phyloP scores from a whole-genome alignment of 169 alveolate genomes.

The Cryptosporidium ryanae region DNA sequence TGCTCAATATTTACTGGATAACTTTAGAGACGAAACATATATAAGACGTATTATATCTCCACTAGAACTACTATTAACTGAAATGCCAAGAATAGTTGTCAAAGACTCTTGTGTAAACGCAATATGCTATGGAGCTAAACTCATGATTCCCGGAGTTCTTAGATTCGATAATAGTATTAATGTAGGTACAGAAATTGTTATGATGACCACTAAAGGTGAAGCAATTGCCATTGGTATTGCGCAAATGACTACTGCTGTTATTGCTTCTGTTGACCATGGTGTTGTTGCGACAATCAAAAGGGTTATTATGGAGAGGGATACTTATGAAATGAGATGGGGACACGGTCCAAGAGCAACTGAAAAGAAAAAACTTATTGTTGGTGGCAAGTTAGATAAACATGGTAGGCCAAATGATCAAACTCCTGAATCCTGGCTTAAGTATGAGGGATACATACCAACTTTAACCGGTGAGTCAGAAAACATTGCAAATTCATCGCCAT shows the following conservation, averaged over 20 bases:
- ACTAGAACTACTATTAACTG: conserved; percentile 94
- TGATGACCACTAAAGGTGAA: conserved; percentile 99
- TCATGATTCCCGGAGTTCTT: conserved; percentile 99
- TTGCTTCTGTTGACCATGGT: conserved; percentile 99
- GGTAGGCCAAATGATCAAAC: conserved; percentile 95
- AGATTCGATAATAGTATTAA: conserved; percentile 97
- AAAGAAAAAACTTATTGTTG: conserved; percentile 96
- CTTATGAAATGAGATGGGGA: conserved; percentile 99
- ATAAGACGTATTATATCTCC: conserved; percentile 97
- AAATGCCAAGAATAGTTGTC: conserved; percentile 97
- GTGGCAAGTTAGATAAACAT: conserved; percentile 94
- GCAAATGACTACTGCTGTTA: conserved; percentile 99
- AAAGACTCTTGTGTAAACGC: conserved; percentile 99
- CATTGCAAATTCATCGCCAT: not conserved
- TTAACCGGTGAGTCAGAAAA: conserved; percentile 79
- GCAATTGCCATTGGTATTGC: conserved; percentile 99
- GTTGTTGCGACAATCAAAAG: conserved; percentile 98
- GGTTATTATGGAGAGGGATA: conserved; percentile 99
- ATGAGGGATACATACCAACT: conserved; percentile 87
- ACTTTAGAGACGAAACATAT: conserved; percentile 95
- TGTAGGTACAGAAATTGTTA: conserved; percentile 94
- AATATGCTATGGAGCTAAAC: conserved; percentile 99
- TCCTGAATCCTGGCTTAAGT: conserved; percentile 93
- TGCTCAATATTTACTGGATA: conserved; percentile 94
- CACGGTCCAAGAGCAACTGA: conserved; percentile 98